Base-by-base conservation (phyloP, 1,139 yeast genomes). In the Pichia sp. region DNA sequence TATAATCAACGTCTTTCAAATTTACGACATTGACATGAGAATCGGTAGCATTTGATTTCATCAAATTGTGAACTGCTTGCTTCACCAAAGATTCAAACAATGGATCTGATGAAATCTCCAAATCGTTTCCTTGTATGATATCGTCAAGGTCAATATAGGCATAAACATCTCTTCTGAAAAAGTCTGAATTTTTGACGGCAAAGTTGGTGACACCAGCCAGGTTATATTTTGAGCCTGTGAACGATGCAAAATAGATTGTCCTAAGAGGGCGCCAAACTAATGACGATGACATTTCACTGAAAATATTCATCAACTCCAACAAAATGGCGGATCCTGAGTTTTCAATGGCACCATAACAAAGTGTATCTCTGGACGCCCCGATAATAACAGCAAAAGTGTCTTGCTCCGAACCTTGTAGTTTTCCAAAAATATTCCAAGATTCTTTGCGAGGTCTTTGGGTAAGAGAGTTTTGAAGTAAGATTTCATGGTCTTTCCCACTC, bases 201-300 rank as follows among this genome's bases (percentile, higher is more conserved):
- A 93, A 84, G 64, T 87, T 95, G 0, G 95, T 78, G 44, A 90
- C 78, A 0, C 99, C 99, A 0, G 95, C 96, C 62, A 80, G 73
- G 64, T 90, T 92, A 65, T 87, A 90, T 58, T 86, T 84, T 0
- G 87, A 76, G 0, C 89, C 97, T 64, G 92, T 97, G 76, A 90
- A 90, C 2, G 97, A 89, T 0, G 84, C 82, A 70, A 93, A 90
- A 64, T 85, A 85, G 8, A 93, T 82, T 1, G 93, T 77, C 64
- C 99, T 78, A 31, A 92, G 69, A 0, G 99, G 98, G 47, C 77
- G 74, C 98, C 98, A 93, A 57, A 84, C 81, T 61, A 78, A 80
- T 53, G 81, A 76, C 53, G 82, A 74, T 58, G 80, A 84, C 67
- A 92, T 72, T 26, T 81, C 75, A n/a, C 90, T 82, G 57, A 93